Evolutionary conservation across 192 early-diverging fungal species (phyloP), one percentile per base, ranked within the genome.

Genomic region (Backusella westeae): DNA sequence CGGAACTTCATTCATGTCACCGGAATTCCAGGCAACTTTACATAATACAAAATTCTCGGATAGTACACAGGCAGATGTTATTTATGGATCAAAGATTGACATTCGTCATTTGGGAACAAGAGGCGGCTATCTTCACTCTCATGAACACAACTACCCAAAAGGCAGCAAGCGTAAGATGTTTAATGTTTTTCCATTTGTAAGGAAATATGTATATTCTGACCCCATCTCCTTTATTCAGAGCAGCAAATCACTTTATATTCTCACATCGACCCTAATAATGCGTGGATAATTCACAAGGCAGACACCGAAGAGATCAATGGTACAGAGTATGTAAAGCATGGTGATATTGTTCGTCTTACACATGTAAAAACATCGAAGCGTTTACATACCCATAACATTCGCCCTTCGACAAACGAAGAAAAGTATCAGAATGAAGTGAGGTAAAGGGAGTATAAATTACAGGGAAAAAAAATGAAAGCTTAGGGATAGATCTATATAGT

Each of bases 1-100:
- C 23, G 97, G 97, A 21, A 94, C 97, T 86, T 94, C 92, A 2
- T 99, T 99, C 79, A 96, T 98, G 96, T 94, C 91, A 76, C 91
- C 95, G 41, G 91, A 91, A 75, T 98, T 99, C 87, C 95, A 98
- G 79, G 90, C 91, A 77, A 91, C 93, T 17, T 86, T 99, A 1
- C 77, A 71, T 7, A 46, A 71, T 32, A 49, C 14, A 34, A 53
- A 15, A 42, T 69, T 36, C 4, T 35, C 19, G 39, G 29, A 34
- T 67, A n/a, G 35, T n/a, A 69, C 21, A 12, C 34, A 69, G 36
- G 41, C 87, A 87, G 93, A 91, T 56, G 81, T 94, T 69, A 91
- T 90, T 9, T 94, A 85, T 78, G 93, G 91, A 9, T 91, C 93
- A 2, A 87, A 79, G 19, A 72, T 96, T 53, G 78, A 88, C 53